Conservation (phyloP, 2,329 filamentous ascomycete genomes). For the Aspergillus ruber region DNA sequence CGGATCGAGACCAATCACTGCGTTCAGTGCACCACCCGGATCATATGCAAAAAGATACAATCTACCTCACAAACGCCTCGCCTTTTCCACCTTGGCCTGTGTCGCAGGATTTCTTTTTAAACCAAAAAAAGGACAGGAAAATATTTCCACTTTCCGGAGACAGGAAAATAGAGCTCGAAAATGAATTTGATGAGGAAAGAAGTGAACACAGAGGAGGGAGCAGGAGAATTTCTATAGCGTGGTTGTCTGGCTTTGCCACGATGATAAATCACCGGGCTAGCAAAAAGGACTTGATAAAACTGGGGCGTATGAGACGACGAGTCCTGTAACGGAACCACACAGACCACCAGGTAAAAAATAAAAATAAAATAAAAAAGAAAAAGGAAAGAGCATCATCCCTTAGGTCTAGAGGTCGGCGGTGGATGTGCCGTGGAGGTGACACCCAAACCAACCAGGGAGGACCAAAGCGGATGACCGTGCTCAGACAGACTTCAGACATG, state of each 20-base stretch:
- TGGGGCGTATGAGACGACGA: background rate
- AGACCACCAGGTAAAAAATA: conserved; percentile 1
- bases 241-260: conserved; percentile 10
- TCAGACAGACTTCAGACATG: background rate
- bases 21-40: conserved; percentile 1
- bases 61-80: background rate
- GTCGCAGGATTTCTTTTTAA: background rate
- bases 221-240: conserved; percentile 1
- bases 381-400: background rate
- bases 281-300: background rate
- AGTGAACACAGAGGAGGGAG: conserved; percentile 1
- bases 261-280: conserved; percentile 13
- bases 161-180: background rate
- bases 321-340: background rate
- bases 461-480: background rate
- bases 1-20: conserved; percentile 1
- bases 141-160: background rate
- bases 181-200: background rate
- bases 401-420: background rate
- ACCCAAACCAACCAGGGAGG: background rate
- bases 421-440: background rate
- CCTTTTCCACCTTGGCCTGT: background rate
- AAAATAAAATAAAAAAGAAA: background rate
- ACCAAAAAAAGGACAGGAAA: background rate
- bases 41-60: conserved; percentile 2